Evolutionary conservation across 2,329 filamentous ascomycete genomes (phyloP), one percentile per base, ranked within the genome.

Genomic region (Xylariaceae sp.): DNA sequence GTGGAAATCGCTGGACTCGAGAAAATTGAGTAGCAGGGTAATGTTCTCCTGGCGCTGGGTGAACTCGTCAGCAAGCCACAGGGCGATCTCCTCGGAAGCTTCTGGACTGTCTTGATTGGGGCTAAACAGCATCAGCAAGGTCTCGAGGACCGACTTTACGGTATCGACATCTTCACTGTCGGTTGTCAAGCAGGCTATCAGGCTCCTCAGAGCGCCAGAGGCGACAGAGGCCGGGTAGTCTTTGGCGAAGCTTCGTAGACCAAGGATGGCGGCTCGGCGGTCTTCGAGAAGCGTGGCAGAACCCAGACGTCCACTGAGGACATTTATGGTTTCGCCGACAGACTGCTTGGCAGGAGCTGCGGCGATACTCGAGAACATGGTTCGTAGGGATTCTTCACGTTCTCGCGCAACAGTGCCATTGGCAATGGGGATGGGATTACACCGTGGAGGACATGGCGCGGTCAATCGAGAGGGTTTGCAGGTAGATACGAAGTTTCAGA

Each of bases 31-130:
- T 19, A 99, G 80, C 14, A 94, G 76, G 2, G 89, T 92, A 54
- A 96, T 92, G 68, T 99, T 97, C 71, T 97, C 92, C 81, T 96
- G 91, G 55, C 89, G 85, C 76, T 96, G 91, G 32, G 94, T 96
- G 67, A 99, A 99, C 69, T 97, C 92, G 71, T 99, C 94, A 47
- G 94, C 94, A 51, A 99, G 78, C 90, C 94, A 99, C 27, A 97
- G 75, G 15, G 87, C 87, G 61, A 99, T 95, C 70, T 99, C 94
- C 57, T 97, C 92, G 12, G 92, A 96, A 47, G 92, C 90, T 77
- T 97, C 92, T 31, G 90, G 81, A 76, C 89, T 95, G 65, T 76
- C 74, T 59, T 80, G 75, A 59, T 85, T 85, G 38, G 83, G 82
- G 55, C 71, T 83, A 68, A 97, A 97, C 38, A 99, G 83, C 85